phyloP scores from a whole-genome alignment of 441 rosid species.

The Erodium moschatum region DNA sequence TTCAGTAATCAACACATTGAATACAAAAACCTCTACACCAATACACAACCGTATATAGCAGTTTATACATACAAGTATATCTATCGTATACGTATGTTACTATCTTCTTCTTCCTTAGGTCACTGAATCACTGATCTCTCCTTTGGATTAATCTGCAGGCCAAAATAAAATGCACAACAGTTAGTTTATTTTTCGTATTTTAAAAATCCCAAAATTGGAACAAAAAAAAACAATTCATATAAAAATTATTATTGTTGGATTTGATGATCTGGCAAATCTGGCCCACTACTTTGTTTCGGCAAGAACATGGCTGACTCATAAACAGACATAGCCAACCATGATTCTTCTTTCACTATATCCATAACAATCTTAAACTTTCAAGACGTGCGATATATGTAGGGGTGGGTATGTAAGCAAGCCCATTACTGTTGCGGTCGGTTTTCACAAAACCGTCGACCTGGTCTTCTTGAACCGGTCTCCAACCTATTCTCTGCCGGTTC shows the following conservation, averaged over 20 bases:
- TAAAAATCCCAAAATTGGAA: not conserved
- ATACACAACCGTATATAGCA: not conserved
- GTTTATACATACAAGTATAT: not conserved
- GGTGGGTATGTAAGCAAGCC: too few species aligned
- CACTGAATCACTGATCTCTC: slow-evolving; percentile 17
- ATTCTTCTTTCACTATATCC: not conserved
- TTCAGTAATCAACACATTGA: not conserved
- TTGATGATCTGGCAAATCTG: not conserved
- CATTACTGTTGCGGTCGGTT: too few species aligned
- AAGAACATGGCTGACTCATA: not conserved
- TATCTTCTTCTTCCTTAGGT: slow-evolving; percentile 14
- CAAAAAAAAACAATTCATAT: not conserved
- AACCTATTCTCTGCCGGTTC: too few species aligned
- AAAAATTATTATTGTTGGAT: not conserved
- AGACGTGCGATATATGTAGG: too few species aligned
- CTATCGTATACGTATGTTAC: too few species aligned
- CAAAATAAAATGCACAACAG: slow-evolving; percentile 5
- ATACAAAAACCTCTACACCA: not conserved
- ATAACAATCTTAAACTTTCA: too few species aligned
- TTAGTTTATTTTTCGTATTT: not conserved
- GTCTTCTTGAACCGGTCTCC: too few species aligned
- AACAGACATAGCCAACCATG: slow-evolving; percentile 1
- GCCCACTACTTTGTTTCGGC: not conserved
- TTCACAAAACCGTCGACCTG: too few species aligned
- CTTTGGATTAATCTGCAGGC: slow-evolving; percentile 25